Percentiles rank a stretch among this genome's conserved stretches.
These are phyloP conservation scores for Catenaria anguillulae DNA, from an alignment of 371 early-diverging fungal genomes.

Conservation along the genomic window DNA sequence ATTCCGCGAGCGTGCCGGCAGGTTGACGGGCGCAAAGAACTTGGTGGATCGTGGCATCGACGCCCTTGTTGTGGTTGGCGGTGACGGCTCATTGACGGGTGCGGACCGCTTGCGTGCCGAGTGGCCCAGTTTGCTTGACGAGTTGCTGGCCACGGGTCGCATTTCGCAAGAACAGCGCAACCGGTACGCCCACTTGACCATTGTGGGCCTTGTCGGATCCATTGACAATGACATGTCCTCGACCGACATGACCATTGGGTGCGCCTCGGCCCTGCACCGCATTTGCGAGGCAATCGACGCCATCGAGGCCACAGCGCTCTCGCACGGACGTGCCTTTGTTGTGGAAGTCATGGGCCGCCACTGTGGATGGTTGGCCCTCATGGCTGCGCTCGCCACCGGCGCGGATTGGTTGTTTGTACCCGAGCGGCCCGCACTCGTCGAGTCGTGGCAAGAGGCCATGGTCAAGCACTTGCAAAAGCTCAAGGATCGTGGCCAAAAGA, in stretches of 20 bases:
- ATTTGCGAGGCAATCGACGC: slow-evolving; percentile 95
- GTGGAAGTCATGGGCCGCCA: slow-evolving; percentile 99
- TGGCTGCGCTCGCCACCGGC: slow-evolving; percentile 85
- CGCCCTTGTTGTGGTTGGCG: slow-evolving; percentile 92
- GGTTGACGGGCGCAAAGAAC: slow-evolving; percentile 73
- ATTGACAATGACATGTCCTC: slow-evolving; percentile 62
- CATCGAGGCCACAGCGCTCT: slow-evolving; percentile 85
- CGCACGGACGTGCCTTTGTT: slow-evolving; percentile 96
- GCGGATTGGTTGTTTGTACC: slow-evolving; percentile 98
- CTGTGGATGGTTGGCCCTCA: slow-evolving; percentile 99
- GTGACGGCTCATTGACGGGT: slow-evolving; percentile 97
- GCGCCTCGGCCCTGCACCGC: slow-evolving; percentile 87
- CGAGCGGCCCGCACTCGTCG: slow-evolving; percentile 75
- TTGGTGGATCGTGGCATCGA: slow-evolving; percentile 85
- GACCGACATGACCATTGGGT: slow-evolving; percentile 96
- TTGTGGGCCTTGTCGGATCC: slow-evolving; percentile 91
- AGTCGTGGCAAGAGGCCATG: slow-evolving; percentile 78
- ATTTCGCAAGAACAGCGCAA: slow-evolving; percentile 37
- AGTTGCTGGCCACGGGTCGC: slow-evolving; percentile 42
- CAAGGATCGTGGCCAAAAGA: slow-evolving; percentile 69
- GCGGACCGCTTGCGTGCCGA: slow-evolving; percentile 86
- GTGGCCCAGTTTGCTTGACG: slow-evolving; percentile 70
- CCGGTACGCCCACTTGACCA: slow-evolving; percentile 52
- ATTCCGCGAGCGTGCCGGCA: slow-evolving; percentile 77
- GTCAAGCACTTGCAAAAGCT: slow-evolving; percentile 46